phyloP scores from a whole-genome alignment of 805 yeast genomes.

The Debaryomyces castellii region DNA sequence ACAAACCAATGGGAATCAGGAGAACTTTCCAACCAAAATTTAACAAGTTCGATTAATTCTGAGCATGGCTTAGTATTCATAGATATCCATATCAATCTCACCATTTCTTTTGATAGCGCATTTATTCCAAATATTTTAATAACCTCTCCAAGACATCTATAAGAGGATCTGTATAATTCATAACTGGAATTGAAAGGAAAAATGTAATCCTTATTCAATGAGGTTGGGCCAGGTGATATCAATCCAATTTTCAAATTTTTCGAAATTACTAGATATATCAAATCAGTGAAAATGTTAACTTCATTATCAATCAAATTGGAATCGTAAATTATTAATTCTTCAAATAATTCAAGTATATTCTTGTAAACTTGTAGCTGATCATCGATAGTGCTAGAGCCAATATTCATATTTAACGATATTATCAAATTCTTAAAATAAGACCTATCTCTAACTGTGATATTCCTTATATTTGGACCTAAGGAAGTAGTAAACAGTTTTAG shows the following conservation, averaged over 20 bases:
- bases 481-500: slow-evolving; percentile 31
- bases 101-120: slow-evolving; percentile 45
- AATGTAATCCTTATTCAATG: slow-evolving; percentile 38
- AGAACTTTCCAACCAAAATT: slow-evolving; percentile 59
- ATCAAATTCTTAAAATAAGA: slow-evolving; percentile 25
- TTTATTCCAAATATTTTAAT: slow-evolving; percentile 49
- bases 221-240: slow-evolving; percentile 32
- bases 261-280: slow-evolving; percentile 27
- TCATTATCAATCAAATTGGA: slow-evolving; percentile 33
- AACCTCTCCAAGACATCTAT: slow-evolving; percentile 58
- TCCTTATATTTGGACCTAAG: slow-evolving; percentile 39
- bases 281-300: slow-evolving; percentile 25
- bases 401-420: slow-evolving; percentile 26
- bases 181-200: slow-evolving; percentile 47
- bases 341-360: slow-evolving; percentile 26
- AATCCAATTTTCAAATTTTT: slow-evolving; percentile 38
- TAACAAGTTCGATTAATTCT: slow-evolving; percentile 46
- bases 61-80: slow-evolving; percentile 47
- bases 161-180: slow-evolving; percentile 42
- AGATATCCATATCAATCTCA: slow-evolving; percentile 60
- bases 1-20: slow-evolving; percentile 55
- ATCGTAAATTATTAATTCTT: slow-evolving; percentile 41
- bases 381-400: slow-evolving; percentile 26
- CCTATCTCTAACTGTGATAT: slow-evolving; percentile 16
- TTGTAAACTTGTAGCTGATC: slow-evolving; percentile 26